A percentile compares a stretch with the other conserved stretches of the same genome.
Evolutionary conservation across 345 rosid species (phyloP).

Genomic region (Euphorbia lathyris): DNA sequence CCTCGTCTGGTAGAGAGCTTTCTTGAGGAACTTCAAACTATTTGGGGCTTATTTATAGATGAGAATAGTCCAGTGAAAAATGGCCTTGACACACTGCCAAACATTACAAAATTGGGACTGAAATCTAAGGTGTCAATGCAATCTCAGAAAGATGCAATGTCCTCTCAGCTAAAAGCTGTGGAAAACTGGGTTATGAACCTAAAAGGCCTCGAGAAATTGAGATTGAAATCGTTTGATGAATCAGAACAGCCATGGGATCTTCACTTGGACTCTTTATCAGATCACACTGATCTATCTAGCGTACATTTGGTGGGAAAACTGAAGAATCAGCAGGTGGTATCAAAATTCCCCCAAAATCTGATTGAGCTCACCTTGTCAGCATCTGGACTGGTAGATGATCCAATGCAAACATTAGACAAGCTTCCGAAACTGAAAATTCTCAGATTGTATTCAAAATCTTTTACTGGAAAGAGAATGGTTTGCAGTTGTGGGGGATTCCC

Average conservation of each 20-base stretch:
- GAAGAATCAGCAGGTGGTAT: neutral
- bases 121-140: neutral
- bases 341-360: slow-evolving; percentile 18
- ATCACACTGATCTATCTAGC: neutral
- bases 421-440: slow-evolving; percentile 14
- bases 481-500: slow-evolving; percentile 18
- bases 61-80: neutral
- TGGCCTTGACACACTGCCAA: neutral
- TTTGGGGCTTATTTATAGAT: neutral
- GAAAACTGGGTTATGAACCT: neutral
- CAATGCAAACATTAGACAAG: slow-evolving; percentile 20
- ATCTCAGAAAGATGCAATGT: neutral
- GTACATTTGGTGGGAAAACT: slow-evolving; percentile 9
- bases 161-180: neutral
- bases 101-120: neutral
- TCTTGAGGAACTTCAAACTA: neutral
- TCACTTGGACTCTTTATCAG: neutral
- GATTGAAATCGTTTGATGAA: neutral
- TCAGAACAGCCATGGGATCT: slow-evolving; percentile 3
- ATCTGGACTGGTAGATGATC: slow-evolving; percentile 15
- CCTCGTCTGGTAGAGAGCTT: neutral
- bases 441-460: slow-evolving; percentile 5
- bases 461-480: slow-evolving; percentile 16
- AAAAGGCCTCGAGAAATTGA: neutral
- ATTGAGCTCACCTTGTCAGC: slow-evolving; percentile 13